Conservation (phyloP, 257 asterid species). For the Nicotiana tabacum region DNA sequence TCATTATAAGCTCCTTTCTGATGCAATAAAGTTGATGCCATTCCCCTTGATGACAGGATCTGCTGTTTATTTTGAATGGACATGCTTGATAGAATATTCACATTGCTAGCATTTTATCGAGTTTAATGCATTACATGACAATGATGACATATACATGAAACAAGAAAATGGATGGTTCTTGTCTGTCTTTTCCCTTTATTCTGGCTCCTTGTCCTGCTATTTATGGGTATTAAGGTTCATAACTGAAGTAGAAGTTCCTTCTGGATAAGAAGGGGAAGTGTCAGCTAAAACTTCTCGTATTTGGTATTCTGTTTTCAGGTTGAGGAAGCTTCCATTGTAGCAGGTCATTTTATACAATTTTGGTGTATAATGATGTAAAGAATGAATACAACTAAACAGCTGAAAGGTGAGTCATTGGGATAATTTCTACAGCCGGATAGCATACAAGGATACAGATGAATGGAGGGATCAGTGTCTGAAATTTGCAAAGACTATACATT, state of each 20-base stretch:
- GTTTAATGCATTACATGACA: background rate
- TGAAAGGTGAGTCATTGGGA: background rate
- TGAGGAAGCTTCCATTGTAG: slow-evolving; percentile 24
- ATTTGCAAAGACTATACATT: background rate
- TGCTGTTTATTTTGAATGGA: background rate
- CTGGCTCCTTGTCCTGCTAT: background rate
- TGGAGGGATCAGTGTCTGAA: background rate
- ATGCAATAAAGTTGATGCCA: background rate
- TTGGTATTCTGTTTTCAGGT: slow-evolving; percentile 24
- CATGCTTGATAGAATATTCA: background rate
- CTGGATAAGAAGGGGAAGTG: background rate
- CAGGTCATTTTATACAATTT: background rate
- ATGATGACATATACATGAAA: background rate
- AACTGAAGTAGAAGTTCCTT: background rate
- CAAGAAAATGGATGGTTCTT: background rate
- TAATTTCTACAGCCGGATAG: background rate
- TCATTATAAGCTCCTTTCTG: background rate
- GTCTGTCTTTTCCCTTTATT: background rate
- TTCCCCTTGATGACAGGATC: background rate
- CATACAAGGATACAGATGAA: background rate
- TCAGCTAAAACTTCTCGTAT: background rate
- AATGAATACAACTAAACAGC: background rate
- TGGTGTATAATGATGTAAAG: slow-evolving; percentile 13
- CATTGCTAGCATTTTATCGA: background rate
- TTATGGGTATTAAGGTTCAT: background rate